Base-by-base conservation (phyloP, 129 eudicot genomes). In the Chrysanthemum lavandulifolium region DNA sequence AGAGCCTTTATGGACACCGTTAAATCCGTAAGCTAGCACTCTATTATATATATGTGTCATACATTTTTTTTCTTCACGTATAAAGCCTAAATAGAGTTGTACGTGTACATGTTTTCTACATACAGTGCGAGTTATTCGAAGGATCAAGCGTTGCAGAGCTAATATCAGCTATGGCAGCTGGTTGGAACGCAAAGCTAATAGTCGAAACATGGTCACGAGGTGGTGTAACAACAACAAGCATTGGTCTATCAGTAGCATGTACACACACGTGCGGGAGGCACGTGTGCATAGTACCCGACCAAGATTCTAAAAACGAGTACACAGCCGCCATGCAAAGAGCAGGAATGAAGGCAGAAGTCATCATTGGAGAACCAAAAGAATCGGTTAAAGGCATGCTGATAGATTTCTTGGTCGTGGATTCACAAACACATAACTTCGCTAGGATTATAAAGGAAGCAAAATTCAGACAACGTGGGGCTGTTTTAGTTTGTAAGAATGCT, bases 111-210 rank as follows among this genome's bases (percentile, higher is more conserved):
- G 47, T 63, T 59, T 50, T 25, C 0, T 52, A 5, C 15, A 8
- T 19, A n/a, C 25, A 93, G 96, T 85, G 97, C 45, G 71, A 87
- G 60, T 48, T 79, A 40, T 72, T 57, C 43, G 76, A 82, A 66
- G 92, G 87, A 77, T 88, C 96, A 16, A 84, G 96, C 52, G 96
- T 87, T 11, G 96, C 98, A 8, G 98, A 92, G 79, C 80, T 92
- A 0, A 71, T 92, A 12, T 89, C 98, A 1, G 98, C 98, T 73
- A 92, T 92, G 98, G 97, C 97, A 2, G 96, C 94, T 27, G 97
- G 97, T 10, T 92, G 96, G 96, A 86, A 92, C 75, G 87, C 97
- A 0, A 80, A 83, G 12, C 57, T 92, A 45, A 82, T 89, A 6
- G 96, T 89, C n/a, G 96, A 88, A 73, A 83, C 94, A 45, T 92